Conservation (phyloP, 176 grass and related monocot genomes). For the Oryza rufipogon region DNA sequence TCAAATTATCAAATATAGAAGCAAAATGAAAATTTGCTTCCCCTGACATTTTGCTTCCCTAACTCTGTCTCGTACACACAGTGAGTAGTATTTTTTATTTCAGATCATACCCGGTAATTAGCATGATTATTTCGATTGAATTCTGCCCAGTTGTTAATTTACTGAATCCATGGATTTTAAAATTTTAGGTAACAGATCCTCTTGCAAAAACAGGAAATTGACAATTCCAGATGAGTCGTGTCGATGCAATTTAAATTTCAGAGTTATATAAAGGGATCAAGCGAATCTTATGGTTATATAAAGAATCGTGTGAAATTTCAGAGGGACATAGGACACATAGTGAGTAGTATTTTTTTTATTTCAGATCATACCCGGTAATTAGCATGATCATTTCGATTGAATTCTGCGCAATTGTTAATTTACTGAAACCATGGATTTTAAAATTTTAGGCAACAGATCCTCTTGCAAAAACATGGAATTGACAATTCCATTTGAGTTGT, state of each 20-base stretch:
- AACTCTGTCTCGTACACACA: neutral
- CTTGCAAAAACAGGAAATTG: neutral
- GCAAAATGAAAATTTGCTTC: neutral
- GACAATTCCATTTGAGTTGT: too few relatives aligned
- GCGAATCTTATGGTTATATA: too few relatives aligned
- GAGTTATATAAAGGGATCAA: too few relatives aligned
- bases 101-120: neutral
- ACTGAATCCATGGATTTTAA: neutral
- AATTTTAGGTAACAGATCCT: neutral
- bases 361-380: neutral
- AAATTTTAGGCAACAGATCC: too few relatives aligned
- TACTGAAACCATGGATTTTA: too few relatives aligned
- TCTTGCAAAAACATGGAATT: neutral
- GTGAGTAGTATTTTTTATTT: neutral
- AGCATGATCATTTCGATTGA: neutral
- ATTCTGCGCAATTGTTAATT: neutral
- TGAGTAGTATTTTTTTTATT: neutral
- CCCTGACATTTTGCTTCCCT: too few relatives aligned
- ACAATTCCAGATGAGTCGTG: too few relatives aligned
- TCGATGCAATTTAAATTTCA: neutral
- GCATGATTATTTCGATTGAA: neutral
- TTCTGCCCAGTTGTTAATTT: neutral
- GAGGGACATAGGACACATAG: neutral
- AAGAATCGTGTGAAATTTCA: too few relatives aligned
- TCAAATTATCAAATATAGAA: neutral